Base-by-base conservation (phyloP, 164 flowering plant genomes). In the Santalum album region DNA sequence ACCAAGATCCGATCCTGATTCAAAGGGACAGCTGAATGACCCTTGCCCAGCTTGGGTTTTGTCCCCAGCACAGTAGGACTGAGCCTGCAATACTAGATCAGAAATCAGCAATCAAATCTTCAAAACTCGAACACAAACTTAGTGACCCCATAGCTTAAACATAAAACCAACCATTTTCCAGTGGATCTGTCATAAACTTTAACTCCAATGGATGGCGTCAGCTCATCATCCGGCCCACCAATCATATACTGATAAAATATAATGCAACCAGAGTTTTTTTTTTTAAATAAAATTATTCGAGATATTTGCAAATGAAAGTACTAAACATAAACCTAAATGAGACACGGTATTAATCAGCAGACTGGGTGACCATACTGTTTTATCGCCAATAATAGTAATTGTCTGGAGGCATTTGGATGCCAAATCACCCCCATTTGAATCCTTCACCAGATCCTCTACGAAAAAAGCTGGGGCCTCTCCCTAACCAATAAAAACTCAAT, bases 381-480 rank as follows among this genome's bases (percentile, higher is more conserved):
- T 81, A 49, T 77, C 62, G 27, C 84, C 84, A 18, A 81, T 19
- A 29, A 48, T 20, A 11, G 65, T 65, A 32, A 74, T 45, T 7
- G 87, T 67, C 50, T 78, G 69, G 43, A 18, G 27, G 59, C 63
- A 72, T 53, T 62, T 61, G 26, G 75, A 64, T 58, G 79, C 67
- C 27, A 62, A 56, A 68, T 73, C 77, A 53, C 68, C 36, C 26
- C 70, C 87, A 62, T 66, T 60, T 12, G 49, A 52, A 47, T 49
- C 61, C 26, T 63, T 68, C 49, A 63, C 60, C 57, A 68, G 61
- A 51, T 66, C 76, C 48, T 80, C 84, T 15, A 56, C 64, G 52
- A 66, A 26, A 59, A 71, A 69, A 40, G 74, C 83, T 36, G 90
- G 90, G 38, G 84, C 90, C 69, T 87, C 90, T 25, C 95, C 97